Percentiles rank a stretch among this genome's conserved stretches.
Evolutionary conservation across 208 protist genomes (phyloP).

Genomic region (Perkinsela sp.): DNA sequence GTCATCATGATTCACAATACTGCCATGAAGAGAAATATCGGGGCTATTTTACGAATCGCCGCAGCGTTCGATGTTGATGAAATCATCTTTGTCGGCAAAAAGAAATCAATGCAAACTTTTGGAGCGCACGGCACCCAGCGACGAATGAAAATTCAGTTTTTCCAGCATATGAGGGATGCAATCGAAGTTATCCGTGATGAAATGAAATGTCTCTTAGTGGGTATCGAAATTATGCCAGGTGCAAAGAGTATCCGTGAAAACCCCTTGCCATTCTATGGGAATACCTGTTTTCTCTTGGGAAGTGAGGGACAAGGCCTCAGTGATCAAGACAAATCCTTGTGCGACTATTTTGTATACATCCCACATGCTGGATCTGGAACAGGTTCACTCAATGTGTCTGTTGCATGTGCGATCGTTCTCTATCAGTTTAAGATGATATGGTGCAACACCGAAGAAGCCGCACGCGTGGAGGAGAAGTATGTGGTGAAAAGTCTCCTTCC

Average conservation of each 20-base stretch:
- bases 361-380: not conserved
- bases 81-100: not conserved
- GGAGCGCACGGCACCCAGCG: not conserved
- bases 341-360: constrained; percentile 1
- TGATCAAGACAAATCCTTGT: not conserved
- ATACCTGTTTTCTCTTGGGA: not conserved
- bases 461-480: not conserved
- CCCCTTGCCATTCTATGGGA: not conserved
- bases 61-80: not conserved
- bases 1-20: not conserved
- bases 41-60: not conserved
- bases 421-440: not conserved
- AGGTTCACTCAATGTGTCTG: constrained; percentile 1
- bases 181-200: not conserved
- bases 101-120: not conserved
- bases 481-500: not conserved
- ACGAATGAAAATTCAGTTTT: not conserved
- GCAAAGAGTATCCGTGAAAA: not conserved
- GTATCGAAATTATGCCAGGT: not conserved
- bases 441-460: not conserved
- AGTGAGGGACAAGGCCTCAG: not conserved
- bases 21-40: constrained; percentile 1
- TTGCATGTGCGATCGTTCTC: not conserved
- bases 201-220: not conserved
- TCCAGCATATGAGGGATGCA: not conserved